Evolutionary conservation across 148 eudicot species (phyloP).

Genomic region (Vaccinium corymbosum): DNA sequence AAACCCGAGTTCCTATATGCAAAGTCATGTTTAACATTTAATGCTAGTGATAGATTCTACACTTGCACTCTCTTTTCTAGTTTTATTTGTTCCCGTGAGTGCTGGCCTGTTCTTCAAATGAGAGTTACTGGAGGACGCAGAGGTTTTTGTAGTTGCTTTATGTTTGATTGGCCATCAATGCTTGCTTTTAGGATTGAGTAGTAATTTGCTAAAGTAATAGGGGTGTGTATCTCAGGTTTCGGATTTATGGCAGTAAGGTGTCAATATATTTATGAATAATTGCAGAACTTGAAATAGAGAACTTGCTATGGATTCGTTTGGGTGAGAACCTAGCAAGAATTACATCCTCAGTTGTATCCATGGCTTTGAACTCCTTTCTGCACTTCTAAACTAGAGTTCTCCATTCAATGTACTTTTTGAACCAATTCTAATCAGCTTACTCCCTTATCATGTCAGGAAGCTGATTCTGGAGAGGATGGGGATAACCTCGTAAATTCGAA

Average conservation of each 20-base stretch:
- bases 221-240: not conserved
- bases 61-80: too few relatives aligned
- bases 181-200: not conserved
- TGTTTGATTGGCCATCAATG: not conserved
- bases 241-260: not conserved
- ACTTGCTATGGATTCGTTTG: not conserved
- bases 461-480: slow-evolving; percentile 32
- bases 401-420: not conserved
- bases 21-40: not conserved
- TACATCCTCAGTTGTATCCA: not conserved
- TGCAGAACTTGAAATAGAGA: too few relatives aligned
- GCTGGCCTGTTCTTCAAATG: not conserved
- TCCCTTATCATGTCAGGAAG: slow-evolving; percentile 39
- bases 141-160: not conserved
- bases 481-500: slow-evolving; percentile 48
- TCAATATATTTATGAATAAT: not conserved
- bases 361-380: not conserved
- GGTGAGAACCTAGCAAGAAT: not conserved
- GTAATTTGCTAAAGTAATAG: not conserved
- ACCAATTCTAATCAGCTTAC: slow-evolving; percentile 12
- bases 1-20: not conserved
- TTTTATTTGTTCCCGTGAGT: not conserved
- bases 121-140: not conserved
- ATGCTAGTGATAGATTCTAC: too few relatives aligned
- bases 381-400: slow-evolving; percentile 1